phyloP scores from a whole-genome alignment of 2,329 filamentous ascomycete species.

The Pyricularia pennisetigena region DNA sequence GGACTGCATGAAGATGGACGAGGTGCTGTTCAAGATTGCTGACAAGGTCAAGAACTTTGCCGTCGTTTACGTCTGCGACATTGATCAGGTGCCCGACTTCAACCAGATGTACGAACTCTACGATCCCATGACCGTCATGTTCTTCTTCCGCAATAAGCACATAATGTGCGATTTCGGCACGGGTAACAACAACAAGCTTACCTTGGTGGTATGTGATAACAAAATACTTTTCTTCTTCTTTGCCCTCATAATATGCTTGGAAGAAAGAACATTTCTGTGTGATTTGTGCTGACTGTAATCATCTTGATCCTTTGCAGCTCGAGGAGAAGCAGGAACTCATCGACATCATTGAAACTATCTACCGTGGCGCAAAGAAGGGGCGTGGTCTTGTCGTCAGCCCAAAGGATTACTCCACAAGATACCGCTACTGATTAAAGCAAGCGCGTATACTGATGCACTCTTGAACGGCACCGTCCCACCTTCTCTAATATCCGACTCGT shows the following conservation, averaged over 20 bases:
- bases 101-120: constrained; percentile 73
- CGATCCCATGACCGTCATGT: constrained; percentile 57
- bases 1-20: constrained; percentile 70
- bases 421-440: constrained; percentile 42
- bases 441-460: background rate
- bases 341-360: constrained; percentile 97
- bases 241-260: background rate
- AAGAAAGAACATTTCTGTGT: background rate
- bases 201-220: constrained; percentile 3
- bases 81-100: constrained; percentile 83
- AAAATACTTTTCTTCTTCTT: background rate
- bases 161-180: constrained; percentile 99
- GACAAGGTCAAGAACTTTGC: constrained; percentile 91
- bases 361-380: constrained; percentile 96
- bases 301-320: constrained; percentile 39
- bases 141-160: constrained; percentile 95
- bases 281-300: background rate
- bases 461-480: background rate
- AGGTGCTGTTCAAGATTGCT: constrained; percentile 89
- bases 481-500: background rate
- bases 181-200: constrained; percentile 97
- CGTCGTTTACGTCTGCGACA: constrained; percentile 88
- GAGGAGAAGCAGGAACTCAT: constrained; percentile 98
- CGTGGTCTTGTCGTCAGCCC: constrained; percentile 92
- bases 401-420: constrained; percentile 67